Base-by-base conservation (phyloP, 2,329 filamentous ascomycete species). In the Rugonectria rugulosa region DNA sequence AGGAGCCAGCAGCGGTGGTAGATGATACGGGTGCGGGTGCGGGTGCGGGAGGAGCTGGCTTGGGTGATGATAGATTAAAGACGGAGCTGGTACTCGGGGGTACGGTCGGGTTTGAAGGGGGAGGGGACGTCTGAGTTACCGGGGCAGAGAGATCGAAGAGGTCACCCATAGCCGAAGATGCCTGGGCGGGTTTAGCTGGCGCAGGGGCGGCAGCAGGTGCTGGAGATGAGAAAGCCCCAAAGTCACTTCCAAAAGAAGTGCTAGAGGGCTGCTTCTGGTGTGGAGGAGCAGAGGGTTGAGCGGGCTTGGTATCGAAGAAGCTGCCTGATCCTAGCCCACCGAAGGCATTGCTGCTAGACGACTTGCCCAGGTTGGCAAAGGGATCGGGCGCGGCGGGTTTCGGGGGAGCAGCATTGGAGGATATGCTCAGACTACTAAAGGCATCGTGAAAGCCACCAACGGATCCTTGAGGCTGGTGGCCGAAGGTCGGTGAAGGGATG, bases 241-340 rank as follows among this genome's bases (percentile, higher is more conserved):
- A 89, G 24, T 83, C 84, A 61, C 83, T 84, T 60, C 89, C 87
- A 66, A 90, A 86, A 17, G 82, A 86, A 59, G 83, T 85, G 59
- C 80, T 83, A 61, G 80, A 82, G 8, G 79, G 76, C 62, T 80
- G 78, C 29, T 77, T 73, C 47, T 85, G 80, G 47, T 81, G 84
- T 2, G 73, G 65, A 45, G 80, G 70, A 47, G 78, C 73, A 9
- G 81, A 73, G 14, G 85, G 73, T 51, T 85, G 87, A 2, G 86
- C 76, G n/a, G 88, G 83, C 65, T 89, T 87, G 19, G 83, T 77
- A 67, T 96, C 88, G 70, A 97, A 97, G 74, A 97, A 95, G 70
- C 89, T 84, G 42, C 92, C 92, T 46, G 92, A 90, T 58, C 88
- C 83, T 41, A 86, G 72, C 11, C 77, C 77, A 9, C 79, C 76